Base-by-base conservation (phyloP, 2,329 filamentous ascomycete species). In the Thermothelomyces thermophilus region DNA sequence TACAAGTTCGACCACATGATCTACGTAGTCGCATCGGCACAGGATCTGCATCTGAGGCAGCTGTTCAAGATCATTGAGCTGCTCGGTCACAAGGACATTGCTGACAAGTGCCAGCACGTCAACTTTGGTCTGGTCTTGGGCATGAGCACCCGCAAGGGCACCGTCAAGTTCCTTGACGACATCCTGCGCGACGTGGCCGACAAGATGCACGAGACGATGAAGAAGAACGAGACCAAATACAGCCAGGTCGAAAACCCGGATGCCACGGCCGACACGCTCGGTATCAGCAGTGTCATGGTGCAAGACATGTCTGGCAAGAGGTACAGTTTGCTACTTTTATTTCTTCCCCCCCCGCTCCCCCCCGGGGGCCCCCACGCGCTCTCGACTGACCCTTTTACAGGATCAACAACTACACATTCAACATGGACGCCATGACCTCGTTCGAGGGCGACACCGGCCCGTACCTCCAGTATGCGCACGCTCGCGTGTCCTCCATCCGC, bases 161-260 rank as follows among this genome's bases (percentile, higher is more conserved):
- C 84, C 0, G 86, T 89, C 60, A 86, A 86, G 68, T 88, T 87
- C 71, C 64, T 80, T 35, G 75, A 84, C 60, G 83, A 87, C 59
- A 88, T 90, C 59, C 74, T 90, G 50, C 75, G 79, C 35, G 86
- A 90, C 60, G 89, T 94, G 7, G 84, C 82, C 62, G 91, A 96
- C 48, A 88, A 90, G 70, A 98, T 98, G 93, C 91, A 97, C 74
- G 88, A 95, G 54, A 88, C 94, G 45, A 98, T 98, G 93, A 82
- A 74, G 69, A 86, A 85, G 73, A 97, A 97, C 68, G 77, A 86
- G 61, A 76, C 79, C 64, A 98, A 98, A 75, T 98, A 97, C 69
- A 72, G 82, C 50, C 90, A 96, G 69, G 84, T 98, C 17, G 86
- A 84, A 63, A 76, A 97, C 66, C 91, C 91, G 0, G 83, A 82